Base-by-base conservation (phyloP, 108 stramenopile species). In the Cyclotella cryptica region DNA sequence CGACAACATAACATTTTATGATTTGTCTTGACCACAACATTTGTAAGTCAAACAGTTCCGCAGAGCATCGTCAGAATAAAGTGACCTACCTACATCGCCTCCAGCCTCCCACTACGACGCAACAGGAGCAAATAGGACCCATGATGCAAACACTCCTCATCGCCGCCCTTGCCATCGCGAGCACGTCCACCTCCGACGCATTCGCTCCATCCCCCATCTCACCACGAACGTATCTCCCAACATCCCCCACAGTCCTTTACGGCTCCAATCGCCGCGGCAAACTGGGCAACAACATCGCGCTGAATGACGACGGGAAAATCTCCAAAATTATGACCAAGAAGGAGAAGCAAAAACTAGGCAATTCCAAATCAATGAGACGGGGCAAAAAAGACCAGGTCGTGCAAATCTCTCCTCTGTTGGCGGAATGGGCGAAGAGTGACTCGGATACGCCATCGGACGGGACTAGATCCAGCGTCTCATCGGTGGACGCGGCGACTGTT, bases 331-430 rank as follows among this genome's bases (percentile, higher is more conserved):
- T 78, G 69, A 71, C 81, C 21, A 82, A 81, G n/a, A 81, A 70
- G 46, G 57, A 69, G 45, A 81, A 75, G 30, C 74, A 75, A 65
- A 61, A 60, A 19, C 57, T 69, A 41, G 71, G 78, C 10, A 81
- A 43, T 59, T 68, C 66, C 27, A 60, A 63, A n/a, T n/a, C n/a
- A 61, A 69, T 51, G 51, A 81, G 58, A 39, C 43, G 39, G 0
- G 43, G 29, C 30, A 52, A 44, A 9, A 72, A 68, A 14, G 51
- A 65, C 18, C 62, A 62, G 42, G 28, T 21, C n/a, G 53, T 49
- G 27, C 61, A 66, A 41, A 75, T 81, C 70, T 81, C 80, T 24
- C 80, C 80, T 18, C 51, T 75, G 68, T 60, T 81, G 69, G 80
- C 73, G 22, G 68, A 81, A 46, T 81, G 80, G 80, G 80, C 80